Evolutionary conservation across 2,329 filamentous ascomycete genomes (phyloP), one percentile per base, ranked within the genome.

Genomic region (Raffaelea deltoideospora): DNA sequence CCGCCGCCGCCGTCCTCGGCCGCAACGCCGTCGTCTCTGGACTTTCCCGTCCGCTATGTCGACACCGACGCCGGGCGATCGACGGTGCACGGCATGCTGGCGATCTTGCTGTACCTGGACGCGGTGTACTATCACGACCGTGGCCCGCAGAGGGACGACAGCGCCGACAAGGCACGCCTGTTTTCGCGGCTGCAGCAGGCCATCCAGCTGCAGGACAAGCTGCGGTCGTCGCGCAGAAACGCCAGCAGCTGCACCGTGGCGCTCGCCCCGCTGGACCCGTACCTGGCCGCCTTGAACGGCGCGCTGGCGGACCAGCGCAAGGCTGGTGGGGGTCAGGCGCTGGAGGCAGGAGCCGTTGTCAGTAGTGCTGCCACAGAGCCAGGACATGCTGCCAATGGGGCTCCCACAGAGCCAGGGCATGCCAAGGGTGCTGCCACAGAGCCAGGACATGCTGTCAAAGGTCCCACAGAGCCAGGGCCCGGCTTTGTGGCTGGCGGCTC

Each of bases 21-120:
- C 10, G 31, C 21, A 10, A 2, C 14, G 15, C 4, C 21, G 48
- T 34, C 33, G 10, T 39, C 35, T 4, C 36, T 42, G 11, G 41
- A 29, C 3, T 8, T 38, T 4, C n/a, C 39, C 1, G 53, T 75
- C 37, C 66, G 63, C 37, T 72, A 72, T 35, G 54, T 67, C 20
- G 72, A 77, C 45, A 72, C 69, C 33, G 69, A 76, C 41, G 45
- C 49, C 0, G 53, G 44, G 19, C 61, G 59, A 40, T 64, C 69
- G 2, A 54, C 52, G 0, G 58, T 71, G 1, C 52, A 64, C 8
- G 70, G 72, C 5, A 60, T 68, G 29, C 36, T 64, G 2, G 64
- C 63, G 24, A 67, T 76, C 40, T 59, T 77, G 59, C 50, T 71
- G 10, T 77, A 83, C 41, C 58, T 82, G 1, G 69, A 81, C 41